Conservation (phyloP, 306 rosid genomes). For the Leucaena leucocephala region DNA sequence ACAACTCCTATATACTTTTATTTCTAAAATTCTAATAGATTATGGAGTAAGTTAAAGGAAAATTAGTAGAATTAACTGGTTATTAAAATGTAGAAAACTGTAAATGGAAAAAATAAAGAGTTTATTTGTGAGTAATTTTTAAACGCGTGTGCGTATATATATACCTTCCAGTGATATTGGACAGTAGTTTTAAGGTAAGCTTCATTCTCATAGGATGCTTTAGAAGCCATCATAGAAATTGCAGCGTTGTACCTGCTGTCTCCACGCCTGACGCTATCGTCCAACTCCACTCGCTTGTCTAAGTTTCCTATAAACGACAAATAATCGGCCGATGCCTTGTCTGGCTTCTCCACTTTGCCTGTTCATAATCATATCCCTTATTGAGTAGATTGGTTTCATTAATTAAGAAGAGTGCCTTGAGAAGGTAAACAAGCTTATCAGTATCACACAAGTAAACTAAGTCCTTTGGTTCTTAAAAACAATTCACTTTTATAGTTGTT, state of each 20-base stretch:
- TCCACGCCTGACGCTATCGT: slow-evolving; percentile 44
- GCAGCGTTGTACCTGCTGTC: slow-evolving; percentile 49
- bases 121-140: not conserved
- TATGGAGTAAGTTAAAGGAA: too few species aligned
- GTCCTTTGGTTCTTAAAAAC: too few species aligned
- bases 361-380: not conserved
- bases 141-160: not conserved
- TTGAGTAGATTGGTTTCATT: not conserved
- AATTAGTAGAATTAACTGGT: too few species aligned
- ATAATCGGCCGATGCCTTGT: slow-evolving; percentile 42
- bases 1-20: too few species aligned
- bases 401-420: too few species aligned
- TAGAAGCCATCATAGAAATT: slow-evolving; percentile 69
- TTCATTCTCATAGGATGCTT: slow-evolving; percentile 62
- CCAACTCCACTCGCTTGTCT: slow-evolving; percentile 52
- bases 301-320: slow-evolving; percentile 59
- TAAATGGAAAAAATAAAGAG: not conserved
- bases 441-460: too few species aligned
- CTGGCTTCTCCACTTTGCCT: slow-evolving; percentile 54
- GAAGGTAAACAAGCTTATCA: too few species aligned
- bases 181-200: slow-evolving; percentile 47
- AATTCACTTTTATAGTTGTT: too few species aligned
- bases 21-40: too few species aligned
- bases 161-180: slow-evolving; percentile 61
- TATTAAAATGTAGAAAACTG: too few species aligned